Percentiles rank a stretch among this genome's conserved stretches.
phyloP scores from a whole-genome alignment of 192 early-diverging fungal genomes.

The Pecoramyces ruminantium region DNA sequence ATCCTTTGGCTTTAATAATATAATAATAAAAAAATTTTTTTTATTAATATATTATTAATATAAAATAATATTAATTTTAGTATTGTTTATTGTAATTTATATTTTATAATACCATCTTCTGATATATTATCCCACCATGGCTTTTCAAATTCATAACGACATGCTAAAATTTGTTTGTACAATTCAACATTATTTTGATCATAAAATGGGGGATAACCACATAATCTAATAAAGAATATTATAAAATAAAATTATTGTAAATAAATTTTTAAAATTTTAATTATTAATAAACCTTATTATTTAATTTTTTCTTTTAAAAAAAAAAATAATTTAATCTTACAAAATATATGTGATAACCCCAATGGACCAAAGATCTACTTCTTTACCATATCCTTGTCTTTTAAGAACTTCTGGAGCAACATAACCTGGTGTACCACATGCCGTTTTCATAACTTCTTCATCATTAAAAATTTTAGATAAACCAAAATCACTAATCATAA shows the following conservation, averaged over 20 bases:
- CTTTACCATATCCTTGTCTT: slow-evolving; percentile 65
- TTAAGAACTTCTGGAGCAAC: slow-evolving; percentile 61
- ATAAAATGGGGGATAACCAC: slow-evolving; percentile 64
- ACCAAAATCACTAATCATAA: slow-evolving; percentile 80
- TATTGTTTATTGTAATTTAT: background rate
- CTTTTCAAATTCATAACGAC: slow-evolving; percentile 1
- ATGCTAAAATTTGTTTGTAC: slow-evolving; percentile 2
- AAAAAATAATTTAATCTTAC: slow-evolving; percentile 12
- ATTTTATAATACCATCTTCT: background rate
- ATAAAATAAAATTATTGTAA: too few relatives aligned
- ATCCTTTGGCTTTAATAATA: slow-evolving; percentile 31
- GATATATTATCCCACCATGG: slow-evolving; percentile 3
- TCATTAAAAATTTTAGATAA: slow-evolving; percentile 23
- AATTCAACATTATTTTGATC: slow-evolving; percentile 4
- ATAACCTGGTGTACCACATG: slow-evolving; percentile 77
- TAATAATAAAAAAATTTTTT: too few relatives aligned
- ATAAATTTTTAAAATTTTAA: too few relatives aligned
- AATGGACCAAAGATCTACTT: slow-evolving; percentile 89
- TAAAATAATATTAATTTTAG: too few relatives aligned
- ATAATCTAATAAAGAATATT: slow-evolving; percentile 19
- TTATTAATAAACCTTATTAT: too few relatives aligned
- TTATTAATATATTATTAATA: too few relatives aligned
- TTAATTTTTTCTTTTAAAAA: too few relatives aligned
- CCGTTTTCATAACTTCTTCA: slow-evolving; percentile 51
- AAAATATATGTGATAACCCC: slow-evolving; percentile 82